Conservation (phyloP, 208 protist species). For the Acanthamoeba polyphaga region DNA sequence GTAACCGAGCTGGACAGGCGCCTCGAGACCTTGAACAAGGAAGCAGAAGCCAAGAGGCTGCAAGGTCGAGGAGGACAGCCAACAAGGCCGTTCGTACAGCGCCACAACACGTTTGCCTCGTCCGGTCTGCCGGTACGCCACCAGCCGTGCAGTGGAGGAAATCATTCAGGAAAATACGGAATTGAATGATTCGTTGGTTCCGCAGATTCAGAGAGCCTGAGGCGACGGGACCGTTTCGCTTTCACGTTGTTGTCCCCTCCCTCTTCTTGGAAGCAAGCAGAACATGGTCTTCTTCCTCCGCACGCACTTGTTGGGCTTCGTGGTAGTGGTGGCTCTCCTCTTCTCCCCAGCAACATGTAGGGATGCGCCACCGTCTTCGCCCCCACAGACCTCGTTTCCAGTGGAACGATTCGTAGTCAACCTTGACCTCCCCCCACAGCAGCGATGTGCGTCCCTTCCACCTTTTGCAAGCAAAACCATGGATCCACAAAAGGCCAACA, state of each 20-base stretch:
- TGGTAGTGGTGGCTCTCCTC: neutral
- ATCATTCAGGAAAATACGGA: too few species aligned
- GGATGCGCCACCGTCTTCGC: neutral
- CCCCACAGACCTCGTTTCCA: constrained; percentile 1
- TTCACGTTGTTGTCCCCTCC: neutral
- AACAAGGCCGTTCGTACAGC: too few species aligned
- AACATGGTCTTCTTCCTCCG: neutral
- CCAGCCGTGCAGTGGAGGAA: too few species aligned
- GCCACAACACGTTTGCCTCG: too few species aligned
- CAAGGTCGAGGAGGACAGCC: too few species aligned
- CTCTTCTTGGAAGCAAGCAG: neutral
- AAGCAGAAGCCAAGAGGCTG: neutral
- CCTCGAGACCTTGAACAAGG: neutral
- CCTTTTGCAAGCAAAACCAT: neutral
- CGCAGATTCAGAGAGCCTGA: neutral
- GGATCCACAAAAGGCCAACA: neutral
- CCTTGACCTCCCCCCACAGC: constrained; percentile 48
- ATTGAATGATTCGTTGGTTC: neutral
- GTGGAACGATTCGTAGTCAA: constrained; percentile 23
- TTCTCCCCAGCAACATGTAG: neutral
- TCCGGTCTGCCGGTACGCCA: too few species aligned
- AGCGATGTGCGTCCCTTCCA: neutral
- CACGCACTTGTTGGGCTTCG: neutral
- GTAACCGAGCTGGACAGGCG: neutral
- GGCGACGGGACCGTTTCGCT: neutral